phyloP scores from a whole-genome alignment of 352 stramenopile genomes.

The Pythium myriotylum region DNA sequence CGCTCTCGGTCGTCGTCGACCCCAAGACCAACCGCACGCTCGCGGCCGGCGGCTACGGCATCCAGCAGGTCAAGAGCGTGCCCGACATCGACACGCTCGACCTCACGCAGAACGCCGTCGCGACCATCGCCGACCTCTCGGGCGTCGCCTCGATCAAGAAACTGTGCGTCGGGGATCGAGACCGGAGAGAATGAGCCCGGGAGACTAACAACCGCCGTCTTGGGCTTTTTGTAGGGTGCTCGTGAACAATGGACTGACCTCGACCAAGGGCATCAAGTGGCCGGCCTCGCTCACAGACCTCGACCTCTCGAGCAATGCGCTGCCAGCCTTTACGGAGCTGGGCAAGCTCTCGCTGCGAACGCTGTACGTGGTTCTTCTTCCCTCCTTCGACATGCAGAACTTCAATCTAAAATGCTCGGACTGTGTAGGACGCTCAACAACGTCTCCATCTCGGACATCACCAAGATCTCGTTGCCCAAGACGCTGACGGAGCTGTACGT shows the following conservation, averaged over 20 bases:
- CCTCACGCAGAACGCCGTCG: slow-evolving; percentile 16
- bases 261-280: slow-evolving; percentile 12
- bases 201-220: too few species aligned
- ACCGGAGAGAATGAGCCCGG: too few species aligned
- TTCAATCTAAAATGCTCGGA: neutral
- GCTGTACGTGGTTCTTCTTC: slow-evolving; percentile 18
- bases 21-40: slow-evolving; percentile 35
- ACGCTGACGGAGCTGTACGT: slow-evolving; percentile 23
- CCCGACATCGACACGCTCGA: slow-evolving; percentile 39
- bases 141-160: slow-evolving; percentile 12
- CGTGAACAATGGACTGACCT: slow-evolving; percentile 14
- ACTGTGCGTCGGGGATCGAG: neutral
- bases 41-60: slow-evolving; percentile 39
- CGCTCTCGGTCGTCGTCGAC: slow-evolving; percentile 31
- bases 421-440: slow-evolving; percentile 22
- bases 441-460: slow-evolving; percentile 15
- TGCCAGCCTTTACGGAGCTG: slow-evolving; percentile 5
- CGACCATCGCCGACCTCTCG: slow-evolving; percentile 14
- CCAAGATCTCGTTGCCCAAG: slow-evolving; percentile 20
- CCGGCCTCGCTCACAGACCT: slow-evolving; percentile 16
- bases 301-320: slow-evolving; percentile 19
- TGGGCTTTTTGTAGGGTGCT: slow-evolving; percentile 14
- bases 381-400: neutral
- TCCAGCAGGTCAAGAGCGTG: slow-evolving; percentile 51
- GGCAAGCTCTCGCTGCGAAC: slow-evolving; percentile 8